Conservation (phyloP, 768 basidiomycete species). For the Lactarius deliciosus region DNA sequence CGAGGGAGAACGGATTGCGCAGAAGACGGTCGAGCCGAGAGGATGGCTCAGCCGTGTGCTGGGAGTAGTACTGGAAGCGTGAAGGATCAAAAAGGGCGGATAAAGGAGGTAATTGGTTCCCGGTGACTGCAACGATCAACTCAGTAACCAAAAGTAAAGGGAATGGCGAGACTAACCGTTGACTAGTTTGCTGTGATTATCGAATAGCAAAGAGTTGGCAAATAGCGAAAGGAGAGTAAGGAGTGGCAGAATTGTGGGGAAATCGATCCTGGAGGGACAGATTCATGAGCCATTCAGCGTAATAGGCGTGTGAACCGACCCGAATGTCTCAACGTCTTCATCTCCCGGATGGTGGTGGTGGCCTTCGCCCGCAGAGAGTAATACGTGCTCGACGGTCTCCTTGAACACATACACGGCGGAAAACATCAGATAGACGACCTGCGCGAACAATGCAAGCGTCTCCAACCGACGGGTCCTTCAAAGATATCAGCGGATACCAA, state of each 20-base stretch:
- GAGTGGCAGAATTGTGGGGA: slow-evolving; percentile 58
- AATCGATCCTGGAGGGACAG: slow-evolving; percentile 51
- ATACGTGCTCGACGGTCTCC: slow-evolving; percentile 90
- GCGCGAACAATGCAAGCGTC: slow-evolving; percentile 79
- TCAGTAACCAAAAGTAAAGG: not conserved
- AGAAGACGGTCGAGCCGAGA: slow-evolving; percentile 35
- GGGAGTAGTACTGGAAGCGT: slow-evolving; percentile 39
- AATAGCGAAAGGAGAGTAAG: slow-evolving; percentile 57
- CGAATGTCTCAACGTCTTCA: slow-evolving; percentile 42
- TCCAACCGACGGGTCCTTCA: slow-evolving; percentile 63
- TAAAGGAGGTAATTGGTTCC: slow-evolving; percentile 60
- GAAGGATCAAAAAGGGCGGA: slow-evolving; percentile 48
- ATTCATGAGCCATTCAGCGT: slow-evolving; percentile 1
- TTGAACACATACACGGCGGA: slow-evolving; percentile 95
- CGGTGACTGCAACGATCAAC: slow-evolving; percentile 46
- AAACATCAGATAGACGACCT: slow-evolving; percentile 92
- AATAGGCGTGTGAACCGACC: slow-evolving; percentile 37
- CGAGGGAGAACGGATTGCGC: slow-evolving; percentile 73
- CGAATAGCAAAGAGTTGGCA: slow-evolving; percentile 54
- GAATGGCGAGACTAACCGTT: slow-evolving; percentile 46
- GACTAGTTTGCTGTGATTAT: slow-evolving; percentile 65
- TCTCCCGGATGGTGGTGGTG: slow-evolving; percentile 73
- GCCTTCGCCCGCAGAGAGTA: slow-evolving; percentile 67
- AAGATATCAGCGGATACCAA: not conserved
- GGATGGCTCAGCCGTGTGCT: slow-evolving; percentile 26